Base-by-base conservation (phyloP, 306 rosid genomes). In the Glycine soja region DNA sequence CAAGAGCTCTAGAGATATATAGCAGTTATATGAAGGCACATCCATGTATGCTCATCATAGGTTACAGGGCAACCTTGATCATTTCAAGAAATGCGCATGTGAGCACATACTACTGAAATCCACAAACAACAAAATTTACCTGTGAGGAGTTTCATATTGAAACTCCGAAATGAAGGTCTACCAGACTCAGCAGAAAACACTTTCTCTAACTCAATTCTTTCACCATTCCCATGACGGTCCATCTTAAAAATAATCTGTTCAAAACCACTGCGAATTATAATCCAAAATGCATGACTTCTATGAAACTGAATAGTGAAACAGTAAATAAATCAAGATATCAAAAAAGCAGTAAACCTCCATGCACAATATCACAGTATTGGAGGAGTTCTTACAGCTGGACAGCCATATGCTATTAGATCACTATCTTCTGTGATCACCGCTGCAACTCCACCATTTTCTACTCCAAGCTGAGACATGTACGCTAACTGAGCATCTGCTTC, bases 401-500 rank as follows among this genome's bases (percentile, higher is more conserved):
- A 93, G 82, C 99, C 97, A 75, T 91, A 95, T 52, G 99, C 94
- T 79, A 95, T 83, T 34, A 87, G 81, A 73, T 87, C 87, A 73
- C 89, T 87, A 83, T 83, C 89, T 84, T 87, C 89, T 10, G 99
- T 95, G 59, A 95, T 93, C 78, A 95, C 94, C 4, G 97, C 95
- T 0, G 74, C 79, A 83, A 95, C 54, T 62, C 97, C 99, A 19
- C 94, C 94, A 32, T 89, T 91, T 74, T 86, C 88, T 56, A 81
- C 61, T 70, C 88, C 87, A 47, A 95, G 91, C 56, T 72, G 84
- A 52, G 97, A 88, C 85, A 95, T 7, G 84, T 90, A 91, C 57
- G 97, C 99, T 73, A 95, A 78, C 87, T 95, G 97, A 65, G 99
- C 97, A 93, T 95, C 99, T 45, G 97, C 99, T 80, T 93, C 99